Evolutionary conservation across 345 rosid genomes (phyloP).

Genomic region (Boechera divaricarpa): DNA sequence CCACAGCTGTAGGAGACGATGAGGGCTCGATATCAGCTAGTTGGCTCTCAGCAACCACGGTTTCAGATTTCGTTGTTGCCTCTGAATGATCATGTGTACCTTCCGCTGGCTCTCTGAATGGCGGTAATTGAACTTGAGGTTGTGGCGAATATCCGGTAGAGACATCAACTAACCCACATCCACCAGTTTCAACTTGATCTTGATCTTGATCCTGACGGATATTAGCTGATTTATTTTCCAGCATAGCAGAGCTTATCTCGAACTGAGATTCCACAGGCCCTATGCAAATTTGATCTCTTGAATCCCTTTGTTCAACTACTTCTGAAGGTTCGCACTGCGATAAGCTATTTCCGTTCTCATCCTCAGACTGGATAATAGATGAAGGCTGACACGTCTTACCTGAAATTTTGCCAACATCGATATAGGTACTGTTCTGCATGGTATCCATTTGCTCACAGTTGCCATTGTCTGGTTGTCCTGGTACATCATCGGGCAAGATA

Average conservation of each 20-base stretch:
- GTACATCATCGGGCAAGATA: background rate
- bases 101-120: no score
- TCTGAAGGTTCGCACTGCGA: conserved; percentile 14
- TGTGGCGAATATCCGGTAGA: background rate
- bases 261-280: conserved; percentile 1
- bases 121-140: background rate
- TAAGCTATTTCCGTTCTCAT: conserved; percentile 18
- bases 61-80: no score
- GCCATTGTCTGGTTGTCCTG: background rate
- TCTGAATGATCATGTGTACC: no score
- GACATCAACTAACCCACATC: conserved; percentile 6
- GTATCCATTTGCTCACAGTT: conserved; percentile 14
- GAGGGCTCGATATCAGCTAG: no score
- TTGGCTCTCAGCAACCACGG: no score
- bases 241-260: conserved; percentile 11
- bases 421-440: conserved; percentile 8
- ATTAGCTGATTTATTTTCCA: conserved; percentile 2
- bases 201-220: conserved; percentile 9
- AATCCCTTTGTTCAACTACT: conserved; percentile 18
- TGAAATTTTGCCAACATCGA: background rate
- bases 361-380: conserved; percentile 22
- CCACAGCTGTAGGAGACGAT: no score
- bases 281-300: background rate
- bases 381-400: conserved; percentile 13
- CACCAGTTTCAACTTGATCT: conserved; percentile 16